These are phyloP conservation scores for Calonectria hawksworthii DNA, from an alignment of 2,329 filamentous ascomycete genomes.

Conservation along the genomic window DNA sequence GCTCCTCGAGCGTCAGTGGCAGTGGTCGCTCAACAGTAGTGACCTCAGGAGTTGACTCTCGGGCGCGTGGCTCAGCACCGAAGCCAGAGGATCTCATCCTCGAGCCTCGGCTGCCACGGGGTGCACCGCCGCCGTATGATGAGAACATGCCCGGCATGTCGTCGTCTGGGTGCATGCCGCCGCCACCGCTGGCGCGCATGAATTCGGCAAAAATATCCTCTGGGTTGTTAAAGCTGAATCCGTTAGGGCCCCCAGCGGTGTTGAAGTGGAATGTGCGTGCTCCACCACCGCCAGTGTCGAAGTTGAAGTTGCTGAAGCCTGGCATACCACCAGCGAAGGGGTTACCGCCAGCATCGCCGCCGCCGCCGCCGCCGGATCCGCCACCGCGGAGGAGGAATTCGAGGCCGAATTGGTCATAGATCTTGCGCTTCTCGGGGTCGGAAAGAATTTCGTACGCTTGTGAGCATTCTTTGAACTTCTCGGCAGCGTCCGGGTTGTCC, in stretches of 20 bases:
- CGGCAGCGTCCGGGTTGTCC: slow-evolving; percentile 84
- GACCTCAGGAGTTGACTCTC: slow-evolving; percentile 79
- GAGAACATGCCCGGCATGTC: slow-evolving; percentile 70
- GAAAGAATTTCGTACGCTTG: slow-evolving; percentile 99
- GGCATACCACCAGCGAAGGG: slow-evolving; percentile 73
- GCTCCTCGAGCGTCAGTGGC: slow-evolving; percentile 86
- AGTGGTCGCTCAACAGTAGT: slow-evolving; percentile 91
- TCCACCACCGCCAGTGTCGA: slow-evolving; percentile 60
- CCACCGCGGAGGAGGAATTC: slow-evolving; percentile 92
- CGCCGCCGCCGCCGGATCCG: slow-evolving; percentile 64
- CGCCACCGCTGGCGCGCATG: slow-evolving; percentile 64
- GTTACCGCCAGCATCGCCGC: slow-evolving; percentile 63
- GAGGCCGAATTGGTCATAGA: slow-evolving; percentile 94
- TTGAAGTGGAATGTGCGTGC: slow-evolving; percentile 76
- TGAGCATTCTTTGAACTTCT: slow-evolving; percentile 98
- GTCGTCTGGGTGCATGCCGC: slow-evolving; percentile 60
- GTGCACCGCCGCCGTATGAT: slow-evolving; percentile 58
- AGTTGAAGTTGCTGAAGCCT: slow-evolving; percentile 66
- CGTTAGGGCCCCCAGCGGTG: slow-evolving; percentile 64
- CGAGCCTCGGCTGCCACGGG: slow-evolving; percentile 54
- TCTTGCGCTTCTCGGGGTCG: slow-evolving; percentile 95
- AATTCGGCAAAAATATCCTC: slow-evolving; percentile 91
- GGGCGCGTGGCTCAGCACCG: slow-evolving; percentile 48
- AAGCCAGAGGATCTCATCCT: slow-evolving; percentile 59
- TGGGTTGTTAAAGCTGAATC: slow-evolving; percentile 88